phyloP scores from a whole-genome alignment of 768 basidiomycete species.

The Xerocomus potaroensis region DNA sequence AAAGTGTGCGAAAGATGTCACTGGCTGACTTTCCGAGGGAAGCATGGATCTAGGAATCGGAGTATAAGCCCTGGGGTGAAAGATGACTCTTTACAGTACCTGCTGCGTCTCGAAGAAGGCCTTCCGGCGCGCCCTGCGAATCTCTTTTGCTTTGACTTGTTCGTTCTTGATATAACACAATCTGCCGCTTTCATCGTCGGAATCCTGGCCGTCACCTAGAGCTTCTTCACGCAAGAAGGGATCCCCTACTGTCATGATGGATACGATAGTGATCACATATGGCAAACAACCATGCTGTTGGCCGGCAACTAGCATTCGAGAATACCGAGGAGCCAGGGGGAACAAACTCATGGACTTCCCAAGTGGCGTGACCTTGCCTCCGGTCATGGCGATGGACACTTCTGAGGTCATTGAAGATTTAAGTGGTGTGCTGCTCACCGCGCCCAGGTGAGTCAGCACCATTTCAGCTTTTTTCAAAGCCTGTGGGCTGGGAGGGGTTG shows the following conservation, averaged over 20 bases:
- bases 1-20: slow-evolving; percentile 83
- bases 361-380: slow-evolving; percentile 77
- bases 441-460: slow-evolving; percentile 76
- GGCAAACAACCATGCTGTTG: slow-evolving; percentile 87
- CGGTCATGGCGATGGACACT: slow-evolving; percentile 28
- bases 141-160: slow-evolving; percentile 50
- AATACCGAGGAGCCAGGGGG: slow-evolving; percentile 89
- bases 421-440: slow-evolving; percentile 45
- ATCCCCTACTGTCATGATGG: slow-evolving; percentile 90
- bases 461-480: slow-evolving; percentile 79
- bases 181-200: slow-evolving; percentile 37
- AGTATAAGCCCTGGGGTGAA: slow-evolving; percentile 1
- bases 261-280: slow-evolving; percentile 87
- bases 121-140: slow-evolving; percentile 57
- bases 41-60: slow-evolving; percentile 55
- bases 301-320: slow-evolving; percentile 90
- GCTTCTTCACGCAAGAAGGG: slow-evolving; percentile 88
- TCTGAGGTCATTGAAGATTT: slow-evolving; percentile 16
- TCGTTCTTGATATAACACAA: slow-evolving; percentile 45
- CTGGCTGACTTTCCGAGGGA: slow-evolving; percentile 77
- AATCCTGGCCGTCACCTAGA: slow-evolving; percentile 42
- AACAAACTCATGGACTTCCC: slow-evolving; percentile 93
- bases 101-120: slow-evolving; percentile 81
- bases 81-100: slow-evolving; percentile 38
- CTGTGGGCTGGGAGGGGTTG: slow-evolving; percentile 84